A percentile compares a stretch with the other conserved stretches of the same genome.
Evolutionary conservation across 1,139 yeast genomes (phyloP).

Genomic region (Hansenula lynferdii): DNA sequence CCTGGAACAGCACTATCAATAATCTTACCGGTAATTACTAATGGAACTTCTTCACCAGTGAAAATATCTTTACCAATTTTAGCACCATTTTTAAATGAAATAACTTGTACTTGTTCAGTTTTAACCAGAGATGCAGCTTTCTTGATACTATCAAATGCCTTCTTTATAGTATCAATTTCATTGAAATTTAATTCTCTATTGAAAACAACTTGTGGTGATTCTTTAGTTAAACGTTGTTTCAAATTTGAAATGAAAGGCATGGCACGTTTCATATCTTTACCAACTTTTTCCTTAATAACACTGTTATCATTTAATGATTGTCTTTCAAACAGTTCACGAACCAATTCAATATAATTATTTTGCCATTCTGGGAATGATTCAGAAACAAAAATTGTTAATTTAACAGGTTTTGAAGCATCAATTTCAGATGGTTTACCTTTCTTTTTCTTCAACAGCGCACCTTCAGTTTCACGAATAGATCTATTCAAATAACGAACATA

Average conservation of each 20-base stretch:
- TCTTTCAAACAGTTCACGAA: constrained; percentile 69
- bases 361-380: constrained; percentile 97
- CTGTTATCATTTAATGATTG: constrained; percentile 59
- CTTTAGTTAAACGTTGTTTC: constrained; percentile 70
- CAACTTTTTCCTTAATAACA: constrained; percentile 52
- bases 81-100: constrained; percentile 56
- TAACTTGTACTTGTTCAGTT: constrained; percentile 52
- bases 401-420: constrained; percentile 69
- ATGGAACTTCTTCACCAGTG: constrained; percentile 67
- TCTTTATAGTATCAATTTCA: constrained; percentile 64
- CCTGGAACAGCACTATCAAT: constrained; percentile 91
- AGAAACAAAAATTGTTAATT: constrained; percentile 68
- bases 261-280: constrained; percentile 85
- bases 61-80: constrained; percentile 57
- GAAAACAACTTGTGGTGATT: constrained; percentile 73
- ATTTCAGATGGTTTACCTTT: constrained; percentile 77
- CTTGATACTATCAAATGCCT: constrained; percentile 50
- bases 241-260: constrained; percentile 93
- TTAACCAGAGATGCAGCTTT: constrained; percentile 63
- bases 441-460: constrained; percentile 82
- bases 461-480: constrained; percentile 90
- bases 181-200: constrained; percentile 80
- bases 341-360: constrained; percentile 77
- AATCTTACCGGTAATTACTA: constrained; percentile 58
- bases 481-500: constrained; percentile 78